Evolutionary conservation across 139 green algal genomes (phyloP).

Genomic region (Closterium sp.): DNA sequence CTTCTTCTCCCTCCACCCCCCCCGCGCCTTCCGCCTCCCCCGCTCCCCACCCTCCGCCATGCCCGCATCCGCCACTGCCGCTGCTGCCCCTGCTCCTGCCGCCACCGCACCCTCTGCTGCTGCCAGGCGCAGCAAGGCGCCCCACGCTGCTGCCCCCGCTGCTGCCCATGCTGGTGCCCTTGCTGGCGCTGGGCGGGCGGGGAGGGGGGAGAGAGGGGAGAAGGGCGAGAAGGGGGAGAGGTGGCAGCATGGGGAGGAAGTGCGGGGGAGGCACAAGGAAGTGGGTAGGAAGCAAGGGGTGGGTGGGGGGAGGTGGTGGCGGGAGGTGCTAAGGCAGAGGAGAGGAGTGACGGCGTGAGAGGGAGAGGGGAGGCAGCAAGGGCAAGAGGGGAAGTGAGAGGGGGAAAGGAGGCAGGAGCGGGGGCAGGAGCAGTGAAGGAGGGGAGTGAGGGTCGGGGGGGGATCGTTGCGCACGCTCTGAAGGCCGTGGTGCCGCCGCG

Average conservation of each 20-base stretch:
- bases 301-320: not conserved
- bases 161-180: not conserved
- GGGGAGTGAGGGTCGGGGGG: not conserved
- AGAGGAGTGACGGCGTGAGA: not conserved
- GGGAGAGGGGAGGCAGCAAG: not conserved
- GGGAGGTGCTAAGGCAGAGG: not conserved
- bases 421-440: not conserved
- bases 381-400: not conserved
- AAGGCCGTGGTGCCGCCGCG: not conserved
- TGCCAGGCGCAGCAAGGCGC: not conserved
- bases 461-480: not conserved
- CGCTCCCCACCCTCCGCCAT: not conserved
- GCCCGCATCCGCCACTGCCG: not conserved
- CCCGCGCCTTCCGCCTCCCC: not conserved
- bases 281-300: not conserved
- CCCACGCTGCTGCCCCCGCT: not conserved
- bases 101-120: not conserved
- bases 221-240: not conserved
- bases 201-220: not conserved
- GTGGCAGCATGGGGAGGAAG: not conserved
- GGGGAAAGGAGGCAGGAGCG: not conserved
- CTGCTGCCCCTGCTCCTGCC: not conserved
- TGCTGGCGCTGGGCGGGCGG: not conserved
- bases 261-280: not conserved
- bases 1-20: not conserved